These are phyloP conservation scores for Oenanthe javanica DNA, from an alignment of 140 eudicot genomes.

Conservation along the genomic window DNA sequence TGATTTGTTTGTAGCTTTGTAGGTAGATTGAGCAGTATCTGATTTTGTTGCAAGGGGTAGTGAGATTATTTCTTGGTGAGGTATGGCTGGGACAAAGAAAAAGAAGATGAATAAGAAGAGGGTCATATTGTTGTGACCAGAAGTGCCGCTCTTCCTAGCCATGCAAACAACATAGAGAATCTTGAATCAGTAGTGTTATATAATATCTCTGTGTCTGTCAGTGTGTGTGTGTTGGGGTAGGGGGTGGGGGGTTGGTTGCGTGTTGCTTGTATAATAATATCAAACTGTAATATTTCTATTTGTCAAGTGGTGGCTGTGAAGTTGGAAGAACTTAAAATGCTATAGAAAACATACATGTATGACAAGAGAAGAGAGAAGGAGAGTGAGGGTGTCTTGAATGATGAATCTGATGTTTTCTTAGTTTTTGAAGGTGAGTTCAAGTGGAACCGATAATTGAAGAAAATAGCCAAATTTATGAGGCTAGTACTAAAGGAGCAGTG, in stretches of 20 bases:
- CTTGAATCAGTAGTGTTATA: background rate
- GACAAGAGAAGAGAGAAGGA: background rate
- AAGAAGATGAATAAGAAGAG: background rate
- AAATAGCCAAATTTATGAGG: no score
- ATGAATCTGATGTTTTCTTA: background rate
- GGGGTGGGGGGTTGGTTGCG: no score
- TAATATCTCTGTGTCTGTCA: background rate
- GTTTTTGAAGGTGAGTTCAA: background rate
- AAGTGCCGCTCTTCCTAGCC: constrained; percentile 6
- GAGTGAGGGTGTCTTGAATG: background rate
- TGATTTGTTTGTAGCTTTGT: background rate
- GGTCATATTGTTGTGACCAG: background rate
- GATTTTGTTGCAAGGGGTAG: background rate
- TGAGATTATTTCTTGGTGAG: constrained; percentile 3
- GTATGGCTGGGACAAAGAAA: background rate
- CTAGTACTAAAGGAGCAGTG: no score
- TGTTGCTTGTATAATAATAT: background rate
- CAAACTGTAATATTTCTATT: background rate
- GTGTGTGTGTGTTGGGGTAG: background rate
- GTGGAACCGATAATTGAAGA: background rate
- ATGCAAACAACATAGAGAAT: background rate
- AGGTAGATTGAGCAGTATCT: background rate
- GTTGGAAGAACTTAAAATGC: background rate
- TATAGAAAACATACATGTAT: constrained; percentile 2
- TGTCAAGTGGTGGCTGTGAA: background rate